These are phyloP conservation scores for Starmerella scarabaei DNA, from an alignment of 805 yeast genomes.

Conservation along the genomic window DNA sequence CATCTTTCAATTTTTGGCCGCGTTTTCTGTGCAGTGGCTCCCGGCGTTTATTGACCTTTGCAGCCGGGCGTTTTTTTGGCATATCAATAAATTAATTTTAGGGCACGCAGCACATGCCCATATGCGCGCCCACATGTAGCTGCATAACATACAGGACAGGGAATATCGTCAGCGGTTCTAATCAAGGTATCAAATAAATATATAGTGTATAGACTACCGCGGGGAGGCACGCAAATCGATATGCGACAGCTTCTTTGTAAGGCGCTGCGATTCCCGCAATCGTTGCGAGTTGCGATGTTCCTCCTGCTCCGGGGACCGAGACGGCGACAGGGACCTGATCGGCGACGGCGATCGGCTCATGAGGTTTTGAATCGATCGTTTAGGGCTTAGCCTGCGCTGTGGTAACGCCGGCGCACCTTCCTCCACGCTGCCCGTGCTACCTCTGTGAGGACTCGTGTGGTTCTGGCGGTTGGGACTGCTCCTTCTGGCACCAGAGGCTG, in stretches of 20 bases:
- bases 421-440: no score
- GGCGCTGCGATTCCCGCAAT: conserved; percentile 10
- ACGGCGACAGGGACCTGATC: conserved; percentile 5
- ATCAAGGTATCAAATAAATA: no score
- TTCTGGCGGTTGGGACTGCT: not conserved
- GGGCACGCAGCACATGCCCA: no score
- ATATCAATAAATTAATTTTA: no score
- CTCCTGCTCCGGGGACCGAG: conserved; percentile 5
- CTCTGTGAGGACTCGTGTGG: no score
- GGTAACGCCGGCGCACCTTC: no score
- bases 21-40: not conserved
- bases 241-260: conserved; percentile 12
- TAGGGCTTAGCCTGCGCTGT: conserved; percentile 7
- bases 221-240: conserved; percentile 9
- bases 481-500: not conserved
- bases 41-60: not conserved
- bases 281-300: conserved; percentile 11
- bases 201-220: no score
- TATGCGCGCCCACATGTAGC: no score
- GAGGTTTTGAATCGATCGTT: conserved; percentile 13
- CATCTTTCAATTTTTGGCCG: conserved; percentile 8
- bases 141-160: no score
- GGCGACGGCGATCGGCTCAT: conserved; percentile 12
- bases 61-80: not conserved
- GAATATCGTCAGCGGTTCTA: no score